A percentile compares a stretch with the other conserved stretches of the same genome.
These are phyloP conservation scores for Porcisia hertigi DNA, from an alignment of 208 protist genomes.

Conservation along the genomic window DNA sequence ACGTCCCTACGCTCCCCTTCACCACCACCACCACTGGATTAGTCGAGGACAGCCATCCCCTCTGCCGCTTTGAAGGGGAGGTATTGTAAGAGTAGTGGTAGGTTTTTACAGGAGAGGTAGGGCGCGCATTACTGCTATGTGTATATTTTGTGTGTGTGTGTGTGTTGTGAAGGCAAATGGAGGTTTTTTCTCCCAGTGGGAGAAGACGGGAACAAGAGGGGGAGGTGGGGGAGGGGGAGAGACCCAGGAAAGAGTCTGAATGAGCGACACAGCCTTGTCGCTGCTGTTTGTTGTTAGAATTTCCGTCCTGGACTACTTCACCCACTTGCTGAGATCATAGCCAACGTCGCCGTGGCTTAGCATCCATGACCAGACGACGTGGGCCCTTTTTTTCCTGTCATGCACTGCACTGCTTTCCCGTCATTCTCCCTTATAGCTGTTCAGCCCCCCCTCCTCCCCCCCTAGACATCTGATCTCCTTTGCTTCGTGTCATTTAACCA, in stretches of 20 bases:
- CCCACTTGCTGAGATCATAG: background rate
- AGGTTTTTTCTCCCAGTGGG: background rate
- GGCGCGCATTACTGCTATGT: background rate
- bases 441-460: background rate
- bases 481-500: background rate
- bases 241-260: background rate
- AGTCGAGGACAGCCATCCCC: background rate
- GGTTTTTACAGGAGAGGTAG: background rate
- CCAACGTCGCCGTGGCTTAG: background rate
- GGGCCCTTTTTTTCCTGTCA: background rate
- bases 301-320: too few relatives aligned
- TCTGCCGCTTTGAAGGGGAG: background rate
- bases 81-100: background rate
- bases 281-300: background rate
- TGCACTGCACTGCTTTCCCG: background rate
- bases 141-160: background rate
- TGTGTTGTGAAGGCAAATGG: background rate
- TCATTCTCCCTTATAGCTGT: background rate
- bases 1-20: too few relatives aligned
- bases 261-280: background rate
- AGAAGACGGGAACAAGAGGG: too few relatives aligned
- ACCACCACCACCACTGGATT: background rate
- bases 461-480: background rate
- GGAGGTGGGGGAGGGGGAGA: background rate
- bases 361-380: background rate